Evolutionary conservation across 2,329 filamentous ascomycete species (phyloP).

Genomic region (Pseudofabraea citricarpa): DNA sequence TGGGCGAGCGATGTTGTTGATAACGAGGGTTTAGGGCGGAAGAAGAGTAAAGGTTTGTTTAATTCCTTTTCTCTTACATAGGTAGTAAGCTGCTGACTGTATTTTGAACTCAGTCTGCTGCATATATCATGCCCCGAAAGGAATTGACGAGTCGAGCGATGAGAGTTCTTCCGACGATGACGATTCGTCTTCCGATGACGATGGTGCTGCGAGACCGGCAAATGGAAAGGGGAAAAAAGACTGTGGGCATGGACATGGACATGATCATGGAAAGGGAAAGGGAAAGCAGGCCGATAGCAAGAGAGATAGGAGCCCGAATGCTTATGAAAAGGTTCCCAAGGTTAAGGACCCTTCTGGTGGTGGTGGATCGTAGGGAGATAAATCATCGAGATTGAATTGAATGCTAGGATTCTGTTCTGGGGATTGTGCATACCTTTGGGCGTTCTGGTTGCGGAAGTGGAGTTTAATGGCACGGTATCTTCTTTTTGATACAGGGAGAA

Average conservation of each 20-base stretch:
- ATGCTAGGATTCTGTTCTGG: too few relatives aligned
- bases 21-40: slow-evolving; percentile 91
- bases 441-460: too few relatives aligned
- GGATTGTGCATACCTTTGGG: too few relatives aligned
- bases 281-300: slow-evolving; percentile 30
- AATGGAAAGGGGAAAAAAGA: slow-evolving; percentile 20
- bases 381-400: too few relatives aligned
- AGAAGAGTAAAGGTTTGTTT: slow-evolving; percentile 80
- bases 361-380: too few relatives aligned
- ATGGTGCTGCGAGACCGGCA: slow-evolving; percentile 39
- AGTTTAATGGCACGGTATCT: too few relatives aligned
- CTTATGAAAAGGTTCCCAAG: slow-evolving; percentile 73
- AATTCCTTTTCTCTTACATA: not conserved
- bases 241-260: slow-evolving; percentile 30
- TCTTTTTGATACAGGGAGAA: too few relatives aligned
- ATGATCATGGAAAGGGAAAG: slow-evolving; percentile 35
- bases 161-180: slow-evolving; percentile 52
- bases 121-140: slow-evolving; percentile 87
- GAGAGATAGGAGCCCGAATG: slow-evolving; percentile 67
- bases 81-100: too few relatives aligned
- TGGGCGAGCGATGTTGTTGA: slow-evolving; percentile 94
- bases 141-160: slow-evolving; percentile 76
- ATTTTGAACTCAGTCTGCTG: slow-evolving; percentile 71
- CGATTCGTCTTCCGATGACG: slow-evolving; percentile 49
- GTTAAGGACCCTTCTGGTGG: slow-evolving; percentile 36